phyloP scores from a whole-genome alignment of 1,284 basidiomycete species.

The Leccinum pachyderme region DNA sequence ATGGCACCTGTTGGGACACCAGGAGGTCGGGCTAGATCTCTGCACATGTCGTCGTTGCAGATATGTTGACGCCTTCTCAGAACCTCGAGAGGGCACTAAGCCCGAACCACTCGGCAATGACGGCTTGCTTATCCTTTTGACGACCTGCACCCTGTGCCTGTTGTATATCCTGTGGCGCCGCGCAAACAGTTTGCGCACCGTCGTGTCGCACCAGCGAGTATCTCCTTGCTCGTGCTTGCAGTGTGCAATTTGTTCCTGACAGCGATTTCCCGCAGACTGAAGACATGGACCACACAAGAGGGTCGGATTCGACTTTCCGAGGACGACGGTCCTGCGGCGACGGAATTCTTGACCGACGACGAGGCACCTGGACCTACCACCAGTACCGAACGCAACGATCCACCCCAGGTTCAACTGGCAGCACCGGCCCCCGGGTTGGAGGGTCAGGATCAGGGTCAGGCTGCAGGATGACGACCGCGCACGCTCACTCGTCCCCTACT shows the following conservation, averaged over 20 bases:
- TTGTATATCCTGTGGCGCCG: slow-evolving; percentile 68
- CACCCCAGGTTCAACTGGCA: background rate
- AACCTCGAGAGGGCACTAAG: slow-evolving; percentile 57
- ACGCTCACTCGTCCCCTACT: too few species aligned
- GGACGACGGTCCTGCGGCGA: slow-evolving; percentile 68
- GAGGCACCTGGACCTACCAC: slow-evolving; percentile 34
- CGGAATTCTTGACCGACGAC: slow-evolving; percentile 62
- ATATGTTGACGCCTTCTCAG: slow-evolving; percentile 34
- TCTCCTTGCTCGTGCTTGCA: slow-evolving; percentile 3
- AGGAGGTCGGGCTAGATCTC: slow-evolving; percentile 19
- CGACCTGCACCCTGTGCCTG: slow-evolving; percentile 55
- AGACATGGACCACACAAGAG: slow-evolving; percentile 52
- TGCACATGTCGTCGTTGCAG: background rate
- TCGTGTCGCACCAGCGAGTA: slow-evolving; percentile 65
- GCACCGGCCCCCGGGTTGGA: background rate
- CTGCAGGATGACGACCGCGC: background rate
- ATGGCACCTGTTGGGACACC: slow-evolving; percentile 27
- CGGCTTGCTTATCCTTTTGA: slow-evolving; percentile 55
- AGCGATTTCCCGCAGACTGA: slow-evolving; percentile 44
- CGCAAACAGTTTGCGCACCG: slow-evolving; percentile 52
- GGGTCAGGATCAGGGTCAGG: background rate
- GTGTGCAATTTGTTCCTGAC: background rate
- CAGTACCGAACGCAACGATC: slow-evolving; percentile 31
- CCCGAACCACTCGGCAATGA: slow-evolving; percentile 64
- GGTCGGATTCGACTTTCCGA: slow-evolving; percentile 67